These are phyloP conservation scores for Porphyrellus cyaneotinctus DNA, from an alignment of 768 basidiomycete species.

Conservation along the genomic window DNA sequence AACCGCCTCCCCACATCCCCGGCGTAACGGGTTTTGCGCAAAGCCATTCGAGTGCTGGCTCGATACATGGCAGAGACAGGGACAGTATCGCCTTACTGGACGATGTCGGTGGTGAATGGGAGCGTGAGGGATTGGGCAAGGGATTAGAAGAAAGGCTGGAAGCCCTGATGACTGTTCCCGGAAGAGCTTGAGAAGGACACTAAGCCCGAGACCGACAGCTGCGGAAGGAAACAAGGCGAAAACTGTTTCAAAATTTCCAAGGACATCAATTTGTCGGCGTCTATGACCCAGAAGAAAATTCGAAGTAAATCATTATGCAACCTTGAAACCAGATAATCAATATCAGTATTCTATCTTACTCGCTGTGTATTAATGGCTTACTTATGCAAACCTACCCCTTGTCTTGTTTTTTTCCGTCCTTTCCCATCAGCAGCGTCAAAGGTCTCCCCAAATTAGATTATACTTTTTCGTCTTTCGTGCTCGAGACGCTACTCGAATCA, in stretches of 20 bases:
- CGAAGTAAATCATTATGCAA: slow-evolving; percentile 1
- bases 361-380: slow-evolving; percentile 24
- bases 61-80: slow-evolving; percentile 30
- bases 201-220: not conserved
- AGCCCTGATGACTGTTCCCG: slow-evolving; percentile 38
- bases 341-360: slow-evolving; percentile 23
- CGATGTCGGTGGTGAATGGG: slow-evolving; percentile 82
- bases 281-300: slow-evolving; percentile 1
- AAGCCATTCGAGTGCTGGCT: slow-evolving; percentile 24
- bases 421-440: not conserved
- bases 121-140: slow-evolving; percentile 74
- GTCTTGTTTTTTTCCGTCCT: slow-evolving; percentile 1
- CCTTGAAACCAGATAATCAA: slow-evolving; percentile 16
- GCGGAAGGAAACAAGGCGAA: slow-evolving; percentile 1
- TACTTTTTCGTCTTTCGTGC: not conserved
- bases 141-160: slow-evolving; percentile 85
- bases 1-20: slow-evolving; percentile 74
- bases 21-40: slow-evolving; percentile 47
- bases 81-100: slow-evolving; percentile 48
- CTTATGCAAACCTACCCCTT: slow-evolving; percentile 18
- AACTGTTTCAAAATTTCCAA: not conserved
- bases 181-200: slow-evolving; percentile 19
- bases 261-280: not conserved
- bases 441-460: not conserved
- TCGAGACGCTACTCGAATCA: slow-evolving; percentile 5